A percentile compares a stretch with the other conserved stretches of the same genome.
These are phyloP conservation scores for Tylopilus subfusipes DNA, from an alignment of 768 basidiomycete genomes.

Conservation along the genomic window DNA sequence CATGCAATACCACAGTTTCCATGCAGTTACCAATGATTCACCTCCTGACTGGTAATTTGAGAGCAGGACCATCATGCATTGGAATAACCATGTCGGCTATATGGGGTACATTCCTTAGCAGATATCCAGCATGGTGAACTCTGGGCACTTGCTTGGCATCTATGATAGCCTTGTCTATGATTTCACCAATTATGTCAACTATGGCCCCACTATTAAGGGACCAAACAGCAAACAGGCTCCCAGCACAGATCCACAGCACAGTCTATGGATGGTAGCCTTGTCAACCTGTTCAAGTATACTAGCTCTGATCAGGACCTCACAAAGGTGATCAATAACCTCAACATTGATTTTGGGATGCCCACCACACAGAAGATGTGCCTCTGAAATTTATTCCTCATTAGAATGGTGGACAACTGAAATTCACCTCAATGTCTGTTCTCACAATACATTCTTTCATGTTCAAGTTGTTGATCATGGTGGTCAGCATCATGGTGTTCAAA, in stretches of 20 bases:
- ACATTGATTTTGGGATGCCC: slow-evolving; percentile 58
- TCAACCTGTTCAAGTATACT: slow-evolving; percentile 75
- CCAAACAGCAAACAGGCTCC: slow-evolving; percentile 48
- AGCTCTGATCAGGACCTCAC: slow-evolving; percentile 79
- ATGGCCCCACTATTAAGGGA: slow-evolving; percentile 53
- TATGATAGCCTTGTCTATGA: slow-evolving; percentile 88
- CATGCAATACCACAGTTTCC: slow-evolving; percentile 93
- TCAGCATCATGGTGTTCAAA: slow-evolving; percentile 93
- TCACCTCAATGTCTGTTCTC: slow-evolving; percentile 91
- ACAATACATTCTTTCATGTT: slow-evolving; percentile 88
- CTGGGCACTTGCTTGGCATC: slow-evolving; percentile 71
- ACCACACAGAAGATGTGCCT: slow-evolving; percentile 80
- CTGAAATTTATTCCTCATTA: slow-evolving; percentile 89
- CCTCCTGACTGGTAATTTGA: slow-evolving; percentile 99
- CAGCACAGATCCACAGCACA: slow-evolving; percentile 41
- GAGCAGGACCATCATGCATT: slow-evolving; percentile 90
- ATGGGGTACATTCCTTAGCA: slow-evolving; percentile 77
- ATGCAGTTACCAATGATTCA: slow-evolving; percentile 79
- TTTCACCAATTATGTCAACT: slow-evolving; percentile 72
- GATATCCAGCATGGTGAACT: slow-evolving; percentile 64
- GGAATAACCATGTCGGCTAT: slow-evolving; percentile 83
- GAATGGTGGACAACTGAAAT: slow-evolving; percentile 88
- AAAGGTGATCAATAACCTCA: slow-evolving; percentile 60
- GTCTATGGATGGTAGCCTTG: slow-evolving; percentile 68
- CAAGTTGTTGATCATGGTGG: slow-evolving; percentile 86